phyloP scores from a whole-genome alignment of 2,329 filamentous ascomycete genomes.

The Leptoxyphium fumago region DNA sequence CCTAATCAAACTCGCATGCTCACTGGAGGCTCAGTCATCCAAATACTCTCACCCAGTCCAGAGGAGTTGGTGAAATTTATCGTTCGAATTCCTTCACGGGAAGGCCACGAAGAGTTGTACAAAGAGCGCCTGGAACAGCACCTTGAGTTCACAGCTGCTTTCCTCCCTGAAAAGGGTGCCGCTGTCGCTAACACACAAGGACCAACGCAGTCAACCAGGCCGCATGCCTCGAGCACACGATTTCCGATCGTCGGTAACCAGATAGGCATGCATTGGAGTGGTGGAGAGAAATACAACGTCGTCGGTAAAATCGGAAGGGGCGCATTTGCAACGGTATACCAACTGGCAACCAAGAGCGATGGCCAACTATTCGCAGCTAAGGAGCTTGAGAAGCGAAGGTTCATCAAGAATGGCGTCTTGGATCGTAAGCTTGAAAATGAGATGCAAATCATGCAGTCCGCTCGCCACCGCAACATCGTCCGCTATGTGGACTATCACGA shows the following conservation, averaged over 20 bases:
- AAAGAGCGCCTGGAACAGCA: conserved; percentile 36
- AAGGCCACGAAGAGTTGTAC: conserved; percentile 54
- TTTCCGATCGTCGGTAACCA: conserved; percentile 17
- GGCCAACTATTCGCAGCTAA: conserved; percentile 81
- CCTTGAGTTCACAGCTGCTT: conserved; percentile 18
- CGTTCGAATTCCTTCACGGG: conserved; percentile 62
- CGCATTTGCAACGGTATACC: conserved; percentile 88
- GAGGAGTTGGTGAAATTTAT: conserved; percentile 62
- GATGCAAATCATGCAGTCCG: conserved; percentile 83
- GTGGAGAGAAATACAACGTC: conserved; percentile 72
- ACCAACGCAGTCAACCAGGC: too few species aligned
- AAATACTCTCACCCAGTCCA: conserved; percentile 41
- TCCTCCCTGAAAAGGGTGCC: conserved; percentile 1
- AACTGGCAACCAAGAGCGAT: conserved; percentile 71
- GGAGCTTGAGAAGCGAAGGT: conserved; percentile 81
- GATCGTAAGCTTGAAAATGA: conserved; percentile 93
- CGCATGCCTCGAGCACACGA: background rate
- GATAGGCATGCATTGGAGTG: conserved; percentile 63
- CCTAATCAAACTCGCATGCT: conserved; percentile 46
- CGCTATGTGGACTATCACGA: conserved; percentile 82
- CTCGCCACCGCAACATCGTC: conserved; percentile 81
- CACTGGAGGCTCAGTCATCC: conserved; percentile 56
- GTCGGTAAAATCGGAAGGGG: conserved; percentile 74
- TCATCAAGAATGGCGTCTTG: conserved; percentile 81
- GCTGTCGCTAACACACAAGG: background rate